Conservation (phyloP, 495 filamentous ascomycete species). For the Pyrenula aspistea region DNA sequence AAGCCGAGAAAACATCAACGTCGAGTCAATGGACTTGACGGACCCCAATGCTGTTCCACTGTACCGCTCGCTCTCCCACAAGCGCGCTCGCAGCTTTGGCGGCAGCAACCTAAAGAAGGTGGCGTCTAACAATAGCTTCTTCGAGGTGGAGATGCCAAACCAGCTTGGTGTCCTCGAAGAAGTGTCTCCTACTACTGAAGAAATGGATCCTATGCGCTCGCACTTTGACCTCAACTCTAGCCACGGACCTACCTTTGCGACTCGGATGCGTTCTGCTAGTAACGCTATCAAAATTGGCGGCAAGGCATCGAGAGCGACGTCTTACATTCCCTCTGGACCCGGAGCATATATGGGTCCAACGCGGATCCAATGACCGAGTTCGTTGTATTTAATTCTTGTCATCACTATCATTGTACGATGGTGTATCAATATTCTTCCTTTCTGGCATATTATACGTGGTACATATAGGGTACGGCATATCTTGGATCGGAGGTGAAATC, state of each 20-base stretch:
- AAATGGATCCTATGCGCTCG: neutral
- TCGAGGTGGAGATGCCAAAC: neutral
- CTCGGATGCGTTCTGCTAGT: neutral
- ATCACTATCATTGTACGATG: neutral
- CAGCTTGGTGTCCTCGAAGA: neutral
- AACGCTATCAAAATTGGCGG: neutral
- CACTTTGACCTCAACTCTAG: neutral
- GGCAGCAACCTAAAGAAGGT: neutral
- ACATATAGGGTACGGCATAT: no score
- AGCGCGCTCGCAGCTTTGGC: neutral
- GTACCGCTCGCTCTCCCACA: neutral
- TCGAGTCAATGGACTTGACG: neutral
- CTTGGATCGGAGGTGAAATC: neutral
- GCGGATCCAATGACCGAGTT: neutral
- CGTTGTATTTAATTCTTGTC: neutral
- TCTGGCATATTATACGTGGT: neutral
- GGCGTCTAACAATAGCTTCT: neutral
- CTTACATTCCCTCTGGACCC: neutral
- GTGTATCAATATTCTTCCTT: neutral
- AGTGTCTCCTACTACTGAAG: neutral
- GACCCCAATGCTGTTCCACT: neutral
- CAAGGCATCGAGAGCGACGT: neutral
- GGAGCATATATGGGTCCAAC: neutral
- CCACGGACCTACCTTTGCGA: neutral
- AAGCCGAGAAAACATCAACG: slow-evolving; percentile 25